Base-by-base conservation (phyloP, 345 rosid genomes). In the Camelina sativa region DNA sequence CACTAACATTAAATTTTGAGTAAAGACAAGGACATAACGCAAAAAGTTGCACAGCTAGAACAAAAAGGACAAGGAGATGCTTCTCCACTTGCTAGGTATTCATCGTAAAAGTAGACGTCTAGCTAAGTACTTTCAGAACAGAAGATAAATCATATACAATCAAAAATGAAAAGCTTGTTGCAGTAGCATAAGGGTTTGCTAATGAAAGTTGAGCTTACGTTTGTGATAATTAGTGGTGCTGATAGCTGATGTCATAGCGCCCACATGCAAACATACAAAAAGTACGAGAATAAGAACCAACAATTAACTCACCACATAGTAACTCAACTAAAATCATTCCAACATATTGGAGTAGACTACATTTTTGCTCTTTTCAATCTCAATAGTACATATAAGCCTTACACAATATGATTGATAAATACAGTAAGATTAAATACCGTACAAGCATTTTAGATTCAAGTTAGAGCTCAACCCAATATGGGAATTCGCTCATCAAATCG, bases 141-240 rank as follows among this genome's bases (percentile, higher is more conserved):
- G 37, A 72, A 52, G 28, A 52, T 22, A 43, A 43, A 72, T 28
- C 34, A 54, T 32, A 67, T 15, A 62, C 30, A 46, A 67, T 43
- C n/a, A 75, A 13, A 48, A 54, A 68, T 38, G 1, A 56, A 51
- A 61, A 43, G 54, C 47, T 78, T 47, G 32, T 15, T 34, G 30
- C 46, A 72, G 51, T 53, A 60, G 44, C 50, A 78, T n/a, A 74
- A 55, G 6, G 57, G 30, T 40, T 48, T 1, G 20, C 56, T 30
- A 37, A 55, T 7, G 19, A 65, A 74, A 75, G 75, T 65, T 46
- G 72, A 51, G 76, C 99, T 91, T 88, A 96, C 99, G 98, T 77
- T 96, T 96, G 80, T 96, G 97, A 78, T 92, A 28, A 28, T 96
- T 96, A n/a, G 99, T 96, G 76, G 76, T 96, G 99, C 79, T 92